Evolutionary conservation across 2,329 filamentous ascomycete species (phyloP), one percentile per base, ranked within the genome.

Genomic region (Fusarium pseudocircinatum): DNA sequence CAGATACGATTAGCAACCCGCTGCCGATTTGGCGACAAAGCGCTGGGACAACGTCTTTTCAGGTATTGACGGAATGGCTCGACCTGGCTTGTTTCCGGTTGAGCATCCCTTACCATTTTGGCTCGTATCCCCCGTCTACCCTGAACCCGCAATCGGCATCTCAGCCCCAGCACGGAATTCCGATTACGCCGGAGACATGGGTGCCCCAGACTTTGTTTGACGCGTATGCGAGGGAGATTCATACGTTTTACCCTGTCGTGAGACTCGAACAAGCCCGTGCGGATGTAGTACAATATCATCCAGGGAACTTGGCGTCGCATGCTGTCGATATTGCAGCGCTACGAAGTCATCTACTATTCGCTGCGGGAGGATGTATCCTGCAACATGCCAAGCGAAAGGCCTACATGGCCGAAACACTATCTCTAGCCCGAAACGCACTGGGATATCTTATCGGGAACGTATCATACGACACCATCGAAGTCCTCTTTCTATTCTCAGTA

Each of bases 31-130:
- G n/a, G 36, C 24, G 40, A 8, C 64, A 67, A 4, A 67, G 64
- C 5, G 50, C 64, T 0, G 64, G 64, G 0, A 67, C 46, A 0
- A 67, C 63, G 0, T 67, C 64, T 2, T 67, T 67, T 1, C 64
- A 67, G 2, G 26, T 67, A 3, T 37, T 67, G 26, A 67, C 64
- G 0, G 64, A 67, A 7, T 67, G 64, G 64, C 40, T 67, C 0
- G 64, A 67, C 5, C 32, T 67, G 2, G 66, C 64, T 8, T 67
- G 53, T 4, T 67, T 61, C 13, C 63, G 64, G 9, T 30, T 67
- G 0, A 61, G 66, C 7, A 40, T 67, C 12, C 64, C 64, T 1
- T 67, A 67, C 32, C 64, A 67, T 18, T 67, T 67, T n/a, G 64
- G 64, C 4, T 43, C 53, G 0, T 67, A 36, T 12, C 34, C 63